Evolutionary conservation across 495 filamentous ascomycete species (phyloP), one percentile per base, ranked within the genome.

Genomic region (Tuber microsphaerosporum): DNA sequence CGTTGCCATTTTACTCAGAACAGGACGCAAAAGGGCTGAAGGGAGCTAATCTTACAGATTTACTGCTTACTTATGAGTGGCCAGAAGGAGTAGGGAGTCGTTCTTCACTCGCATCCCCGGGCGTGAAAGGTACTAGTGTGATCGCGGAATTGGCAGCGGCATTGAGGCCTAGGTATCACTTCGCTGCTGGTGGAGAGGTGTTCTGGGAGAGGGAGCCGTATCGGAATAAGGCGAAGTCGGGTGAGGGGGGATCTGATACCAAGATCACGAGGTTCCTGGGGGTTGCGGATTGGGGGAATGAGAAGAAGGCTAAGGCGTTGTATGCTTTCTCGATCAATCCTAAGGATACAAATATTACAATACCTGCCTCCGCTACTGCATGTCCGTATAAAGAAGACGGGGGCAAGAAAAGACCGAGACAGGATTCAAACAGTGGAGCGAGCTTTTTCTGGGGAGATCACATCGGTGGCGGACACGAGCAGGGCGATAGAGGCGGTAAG

Each of bases 131-230:
- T 82, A 82, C 84, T 85, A 81, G 86, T 81, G 72, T 87, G 85
- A 85, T 94, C 41, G 88, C 93, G 9, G 92, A 95, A 71, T 86
- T 99, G 34, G 93, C 90, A 83, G 85, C 87, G 14, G 86, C 89
- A 2, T 81, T 97, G 14, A 93, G 92, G 77, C 95, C 95, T 17
- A 88, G 92, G 34, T 99, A 99, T 81, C 94, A 97, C 84, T 91
- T 99, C 83, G 89, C 91, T 20, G 84, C 88, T 19, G 91, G 93
- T 0, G 86, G 88, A 12, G 82, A 85, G 14, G 87, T 89, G 80
- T 94, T 91, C 85, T 97, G 89, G 80, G 94, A 97, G 85, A 89
- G 95, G 31, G 95, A 97, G 82, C 94, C 95, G 0, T 98, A 97
- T 87, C 72, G 39, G 69, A 83, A 83, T 48, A 42, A 48, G 31